These are phyloP conservation scores for Solanum chiquidenum DNA, from an alignment of 257 asterid species.

Conservation along the genomic window DNA sequence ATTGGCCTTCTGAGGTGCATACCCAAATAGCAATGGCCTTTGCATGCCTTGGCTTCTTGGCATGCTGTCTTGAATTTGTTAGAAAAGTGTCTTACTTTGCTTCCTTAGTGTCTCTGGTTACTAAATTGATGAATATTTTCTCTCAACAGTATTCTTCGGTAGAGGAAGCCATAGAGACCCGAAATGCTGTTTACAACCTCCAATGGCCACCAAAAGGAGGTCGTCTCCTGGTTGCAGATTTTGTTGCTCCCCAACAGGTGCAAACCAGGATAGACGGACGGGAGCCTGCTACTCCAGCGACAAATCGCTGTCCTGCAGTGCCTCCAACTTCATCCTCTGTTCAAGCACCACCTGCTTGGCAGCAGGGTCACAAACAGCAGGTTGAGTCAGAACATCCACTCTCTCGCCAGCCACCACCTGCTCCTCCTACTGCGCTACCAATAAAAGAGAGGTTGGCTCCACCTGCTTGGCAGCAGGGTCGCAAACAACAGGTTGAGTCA, in stretches of 20 bases:
- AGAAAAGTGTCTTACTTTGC: not conserved
- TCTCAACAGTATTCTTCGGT: constrained; percentile 15
- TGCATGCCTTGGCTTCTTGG: not conserved
- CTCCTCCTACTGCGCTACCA: not conserved
- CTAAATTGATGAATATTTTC: not conserved
- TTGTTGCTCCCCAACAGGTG: constrained; percentile 28
- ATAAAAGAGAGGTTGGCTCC: constrained; percentile 1
- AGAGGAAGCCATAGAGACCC: constrained; percentile 23
- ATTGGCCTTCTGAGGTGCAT: not conserved
- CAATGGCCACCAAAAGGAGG: constrained; percentile 32
- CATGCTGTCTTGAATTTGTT: not conserved
- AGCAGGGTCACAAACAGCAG: not conserved
- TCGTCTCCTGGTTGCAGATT: constrained; percentile 22
- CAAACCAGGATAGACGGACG: constrained; percentile 3
- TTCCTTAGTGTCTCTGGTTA: not conserved
- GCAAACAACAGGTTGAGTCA: not conserved
- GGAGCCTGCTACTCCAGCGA: not conserved
- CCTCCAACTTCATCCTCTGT: not conserved
- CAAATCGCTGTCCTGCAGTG: not conserved
- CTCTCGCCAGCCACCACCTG: not conserved
- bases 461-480: constrained; percentile 4
- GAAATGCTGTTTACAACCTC: constrained; percentile 22
- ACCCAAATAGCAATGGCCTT: not conserved
- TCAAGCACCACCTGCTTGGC: constrained; percentile 2
- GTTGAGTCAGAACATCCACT: not conserved